Evolutionary conservation across 2,329 filamentous ascomycete genomes (phyloP).

Genomic region (Calonectria pseudoturangicola): DNA sequence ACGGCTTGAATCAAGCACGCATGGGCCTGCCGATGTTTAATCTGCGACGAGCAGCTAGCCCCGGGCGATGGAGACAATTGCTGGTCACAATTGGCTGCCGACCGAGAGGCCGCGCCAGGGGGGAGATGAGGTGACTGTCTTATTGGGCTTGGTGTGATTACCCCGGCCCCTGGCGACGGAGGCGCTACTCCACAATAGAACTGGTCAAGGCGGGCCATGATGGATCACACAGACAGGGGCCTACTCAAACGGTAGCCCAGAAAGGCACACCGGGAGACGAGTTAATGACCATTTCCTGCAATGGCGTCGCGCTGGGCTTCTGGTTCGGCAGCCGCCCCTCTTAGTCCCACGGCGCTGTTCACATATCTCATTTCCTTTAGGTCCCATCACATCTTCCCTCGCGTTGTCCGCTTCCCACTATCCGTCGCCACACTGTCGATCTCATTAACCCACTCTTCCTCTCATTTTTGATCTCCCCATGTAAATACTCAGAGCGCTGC

Average conservation of each 20-base stretch:
- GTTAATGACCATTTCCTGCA: constrained; percentile 36
- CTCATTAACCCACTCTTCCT: constrained; percentile 49
- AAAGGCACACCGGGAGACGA: constrained; percentile 21
- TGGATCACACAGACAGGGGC: constrained; percentile 29
- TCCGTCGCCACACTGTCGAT: constrained; percentile 48
- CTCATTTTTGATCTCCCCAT: constrained; percentile 47
- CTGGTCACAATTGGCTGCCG: constrained; percentile 49
- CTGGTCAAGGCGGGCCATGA: constrained; percentile 45
- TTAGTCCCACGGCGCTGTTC: constrained; percentile 47
- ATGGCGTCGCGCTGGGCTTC: constrained; percentile 42
- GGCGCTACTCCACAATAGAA: constrained; percentile 40
- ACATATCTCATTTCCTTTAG: constrained; percentile 54
- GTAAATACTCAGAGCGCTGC: constrained; percentile 50
- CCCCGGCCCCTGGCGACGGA: constrained; percentile 45
- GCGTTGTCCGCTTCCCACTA: constrained; percentile 25
- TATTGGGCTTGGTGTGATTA: constrained; percentile 55
- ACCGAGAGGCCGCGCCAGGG: constrained; percentile 42
- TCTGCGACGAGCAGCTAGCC: constrained; percentile 44
- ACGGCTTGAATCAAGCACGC: constrained; percentile 25
- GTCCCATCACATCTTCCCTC: constrained; percentile 49
- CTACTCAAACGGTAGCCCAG: constrained; percentile 28
- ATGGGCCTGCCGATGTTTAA: constrained; percentile 47
- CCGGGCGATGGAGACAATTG: constrained; percentile 44
- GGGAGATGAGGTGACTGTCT: constrained; percentile 48
- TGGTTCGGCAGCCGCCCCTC: constrained; percentile 36